These are phyloP conservation scores for Aphanoascus verrucosus DNA, from an alignment of 2,329 filamentous ascomycete genomes.

Conservation along the genomic window DNA sequence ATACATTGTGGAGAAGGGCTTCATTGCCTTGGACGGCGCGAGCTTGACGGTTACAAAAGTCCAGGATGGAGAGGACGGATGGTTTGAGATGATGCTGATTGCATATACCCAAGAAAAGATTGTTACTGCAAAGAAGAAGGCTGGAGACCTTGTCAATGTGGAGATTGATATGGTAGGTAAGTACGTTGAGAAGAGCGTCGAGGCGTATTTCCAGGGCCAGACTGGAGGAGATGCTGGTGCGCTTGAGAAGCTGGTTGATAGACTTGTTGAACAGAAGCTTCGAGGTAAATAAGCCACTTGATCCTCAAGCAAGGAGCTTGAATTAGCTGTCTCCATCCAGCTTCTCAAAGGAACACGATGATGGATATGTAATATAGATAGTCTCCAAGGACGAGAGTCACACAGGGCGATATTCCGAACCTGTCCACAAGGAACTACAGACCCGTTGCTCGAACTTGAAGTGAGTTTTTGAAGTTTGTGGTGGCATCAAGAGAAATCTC, in stretches of 20 bases:
- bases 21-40: slow-evolving; percentile 84
- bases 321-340: neutral
- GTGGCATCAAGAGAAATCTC: too few species aligned
- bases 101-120: slow-evolving; percentile 91
- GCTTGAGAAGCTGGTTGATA: slow-evolving; percentile 61
- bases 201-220: slow-evolving; percentile 55
- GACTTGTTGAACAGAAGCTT: slow-evolving; percentile 62
- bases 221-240: slow-evolving; percentile 35
- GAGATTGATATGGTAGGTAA: slow-evolving; percentile 79
- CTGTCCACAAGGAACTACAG: too few species aligned
- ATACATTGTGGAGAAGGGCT: slow-evolving; percentile 95
- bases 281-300: slow-evolving; percentile 20
- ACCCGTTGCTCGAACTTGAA: too few species aligned
- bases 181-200: slow-evolving; percentile 64
- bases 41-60: slow-evolving; percentile 87
- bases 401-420: too few species aligned
- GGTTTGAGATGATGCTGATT: slow-evolving; percentile 94
- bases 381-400: neutral
- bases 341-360: neutral
- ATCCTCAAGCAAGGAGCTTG: neutral
- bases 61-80: slow-evolving; percentile 66
- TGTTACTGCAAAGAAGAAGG: slow-evolving; percentile 65
- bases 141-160: slow-evolving; percentile 75
- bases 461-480: too few species aligned
- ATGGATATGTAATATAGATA: neutral